Conservation (phyloP, 2,329 filamentous ascomycete species). For the Scleromitrula shiraiana region DNA sequence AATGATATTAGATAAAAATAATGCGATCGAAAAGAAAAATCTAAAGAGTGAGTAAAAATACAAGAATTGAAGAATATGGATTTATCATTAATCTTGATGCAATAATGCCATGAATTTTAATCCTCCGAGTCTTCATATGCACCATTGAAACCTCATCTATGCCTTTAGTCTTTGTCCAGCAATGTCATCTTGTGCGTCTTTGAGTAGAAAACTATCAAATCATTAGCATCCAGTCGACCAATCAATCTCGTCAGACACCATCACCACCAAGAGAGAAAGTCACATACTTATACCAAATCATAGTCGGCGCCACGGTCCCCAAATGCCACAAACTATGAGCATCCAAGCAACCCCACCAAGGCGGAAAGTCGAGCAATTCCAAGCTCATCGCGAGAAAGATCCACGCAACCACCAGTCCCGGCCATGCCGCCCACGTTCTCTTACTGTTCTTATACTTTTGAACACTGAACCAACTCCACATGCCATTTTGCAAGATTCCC, state of each 20-base stretch:
- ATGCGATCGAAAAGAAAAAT: too few relatives aligned
- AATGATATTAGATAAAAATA: too few relatives aligned
- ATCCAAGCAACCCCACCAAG: slow-evolving; percentile 73
- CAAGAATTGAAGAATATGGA: too few relatives aligned
- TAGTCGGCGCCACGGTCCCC: slow-evolving; percentile 78
- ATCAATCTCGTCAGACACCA: too few relatives aligned
- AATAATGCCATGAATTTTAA: too few relatives aligned
- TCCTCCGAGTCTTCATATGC: too few relatives aligned
- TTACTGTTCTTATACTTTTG: slow-evolving; percentile 62
- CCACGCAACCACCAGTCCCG: slow-evolving; percentile 86
- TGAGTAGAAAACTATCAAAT: slow-evolving; percentile 66
- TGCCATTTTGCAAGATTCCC: slow-evolving; percentile 68
- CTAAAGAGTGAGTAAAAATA: too few relatives aligned
- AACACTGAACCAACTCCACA: slow-evolving; percentile 84
- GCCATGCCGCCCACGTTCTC: slow-evolving; percentile 78
- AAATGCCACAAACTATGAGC: slow-evolving; percentile 95
- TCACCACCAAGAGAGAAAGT: not conserved
- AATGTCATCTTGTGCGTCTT: slow-evolving; percentile 77
- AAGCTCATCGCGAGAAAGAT: slow-evolving; percentile 89
- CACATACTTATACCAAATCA: slow-evolving; percentile 92
- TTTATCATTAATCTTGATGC: too few relatives aligned
- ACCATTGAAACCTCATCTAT: too few relatives aligned
- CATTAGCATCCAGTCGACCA: too few relatives aligned
- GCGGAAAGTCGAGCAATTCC: slow-evolving; percentile 90
- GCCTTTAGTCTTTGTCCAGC: slow-evolving; percentile 65